Evolutionary conservation across 805 yeast species (phyloP), one percentile per base, ranked within the genome.

Genomic region (Spathaspora arborariae): DNA sequence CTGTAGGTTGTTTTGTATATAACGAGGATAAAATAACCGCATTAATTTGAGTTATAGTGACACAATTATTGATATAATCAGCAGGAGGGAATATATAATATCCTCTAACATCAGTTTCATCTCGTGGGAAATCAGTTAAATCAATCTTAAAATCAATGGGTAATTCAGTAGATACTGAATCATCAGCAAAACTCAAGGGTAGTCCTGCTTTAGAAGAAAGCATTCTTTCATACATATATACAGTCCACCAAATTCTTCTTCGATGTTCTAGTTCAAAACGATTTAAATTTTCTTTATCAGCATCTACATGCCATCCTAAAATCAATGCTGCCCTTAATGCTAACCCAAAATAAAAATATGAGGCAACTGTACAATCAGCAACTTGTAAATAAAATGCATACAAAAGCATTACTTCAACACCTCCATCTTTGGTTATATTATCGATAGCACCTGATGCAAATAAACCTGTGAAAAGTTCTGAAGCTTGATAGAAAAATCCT

Each of bases 381-480:
- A 86, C 92, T 61, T 86, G 95, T 24, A 86, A 65, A 59, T 84
- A 86, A 56, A 86, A 86, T 0, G 92, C 92, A 64, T 85, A 85
- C 15, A 86, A 65, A 20, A 86, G 62, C 68, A 85, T 70, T 2
- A 84, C 89, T 60, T 86, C 95, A 19, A 86, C 78, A 49, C 91
- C 90, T 34, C 92, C 91, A 58, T 84, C 90, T 55, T 84, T 79
- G 1, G 89, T 84, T 45, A 83, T 79, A 55, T 84, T 84, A 58
- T 85, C 91, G 42, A 86, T 78, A 5, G 89, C 85, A n/a, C 90
- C 90, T 34, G 86, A 80, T 0, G 90, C 84, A 65, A 85, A 85
- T 18, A 86, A 62, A 1, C 88, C 89, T 1, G 91, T 82, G 56
- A 86, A 85, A 10, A 86, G 63, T 50, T 84, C 87, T n/a, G 89